Evolutionary conservation across 345 rosid genomes (phyloP).

Genomic region (Reutealis trisperma): DNA sequence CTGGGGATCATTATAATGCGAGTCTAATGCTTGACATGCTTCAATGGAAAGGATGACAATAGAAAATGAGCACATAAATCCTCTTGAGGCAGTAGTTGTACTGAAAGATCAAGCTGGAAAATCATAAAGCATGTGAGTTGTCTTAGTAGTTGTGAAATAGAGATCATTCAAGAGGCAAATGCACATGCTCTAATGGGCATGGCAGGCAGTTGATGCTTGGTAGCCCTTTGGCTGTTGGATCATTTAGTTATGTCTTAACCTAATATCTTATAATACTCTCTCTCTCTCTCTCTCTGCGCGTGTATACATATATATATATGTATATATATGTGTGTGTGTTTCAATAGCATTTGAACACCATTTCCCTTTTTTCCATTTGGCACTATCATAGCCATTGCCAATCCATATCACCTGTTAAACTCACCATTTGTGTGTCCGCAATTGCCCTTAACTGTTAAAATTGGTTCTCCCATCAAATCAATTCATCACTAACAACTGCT

Average conservation of each 20-base stretch:
- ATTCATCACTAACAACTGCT: too few species aligned
- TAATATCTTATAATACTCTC: not conserved
- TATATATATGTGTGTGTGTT: not conserved
- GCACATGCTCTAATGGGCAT: not conserved
- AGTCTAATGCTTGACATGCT: not conserved
- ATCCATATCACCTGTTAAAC: not conserved
- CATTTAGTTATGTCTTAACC: not conserved
- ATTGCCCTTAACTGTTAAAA: not conserved
- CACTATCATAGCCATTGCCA: not conserved
- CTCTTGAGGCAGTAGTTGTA: not conserved
- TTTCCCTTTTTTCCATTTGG: not conserved
- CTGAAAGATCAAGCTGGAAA: conserved; percentile 1
- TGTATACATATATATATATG: too few species aligned
- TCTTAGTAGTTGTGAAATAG: not conserved
- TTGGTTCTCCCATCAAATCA: too few species aligned
- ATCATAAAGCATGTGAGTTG: not conserved
- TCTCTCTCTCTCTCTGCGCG: too few species aligned
- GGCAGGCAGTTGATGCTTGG: not conserved
- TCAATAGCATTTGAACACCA: not conserved
- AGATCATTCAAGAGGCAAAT: not conserved
- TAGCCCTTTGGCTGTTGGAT: not conserved
- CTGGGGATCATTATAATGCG: not conserved
- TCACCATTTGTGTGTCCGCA: not conserved
- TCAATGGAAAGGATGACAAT: not conserved
- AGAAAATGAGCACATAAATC: not conserved